A percentile compares a stretch with the other conserved stretches of the same genome.
These are phyloP conservation scores for Picea mariana DNA, from an alignment of 83 land plant genomes.

Conservation along the genomic window DNA sequence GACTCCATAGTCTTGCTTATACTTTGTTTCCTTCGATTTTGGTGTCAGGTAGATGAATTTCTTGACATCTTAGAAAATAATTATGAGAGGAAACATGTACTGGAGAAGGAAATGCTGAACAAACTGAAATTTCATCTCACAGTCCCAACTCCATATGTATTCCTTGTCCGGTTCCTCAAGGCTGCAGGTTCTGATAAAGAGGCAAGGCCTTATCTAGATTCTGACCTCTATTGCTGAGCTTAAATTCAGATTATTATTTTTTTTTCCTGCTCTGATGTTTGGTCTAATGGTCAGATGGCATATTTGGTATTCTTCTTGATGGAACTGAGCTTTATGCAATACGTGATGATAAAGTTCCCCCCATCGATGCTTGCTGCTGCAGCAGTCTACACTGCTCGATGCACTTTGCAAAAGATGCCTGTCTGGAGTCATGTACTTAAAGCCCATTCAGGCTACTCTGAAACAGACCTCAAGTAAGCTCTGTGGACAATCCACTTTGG, in stretches of 20 bases:
- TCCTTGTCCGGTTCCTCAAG: constrained; percentile 63
- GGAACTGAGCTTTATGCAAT: constrained; percentile 63
- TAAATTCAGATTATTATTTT: neutral
- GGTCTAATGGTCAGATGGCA: constrained; percentile 46
- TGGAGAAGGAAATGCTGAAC: constrained; percentile 72
- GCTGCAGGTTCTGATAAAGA: constrained; percentile 50
- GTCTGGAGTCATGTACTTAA: constrained; percentile 65
- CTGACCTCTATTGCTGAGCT: neutral
- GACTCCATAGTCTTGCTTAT: neutral
- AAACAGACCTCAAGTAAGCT: constrained; percentile 54
- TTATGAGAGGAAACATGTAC: constrained; percentile 41
- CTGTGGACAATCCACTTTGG: neutral
- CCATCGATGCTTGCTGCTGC: constrained; percentile 77
- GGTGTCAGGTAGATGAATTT: constrained; percentile 44
- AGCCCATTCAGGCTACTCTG: constrained; percentile 67
- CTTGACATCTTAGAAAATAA: constrained; percentile 35
- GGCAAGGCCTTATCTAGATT: constrained; percentile 16
- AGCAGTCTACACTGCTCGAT: constrained; percentile 65
- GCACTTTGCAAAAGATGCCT: constrained; percentile 43
- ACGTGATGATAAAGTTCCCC: constrained; percentile 32
- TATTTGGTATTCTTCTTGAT: constrained; percentile 64
- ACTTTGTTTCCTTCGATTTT: too few relatives aligned
- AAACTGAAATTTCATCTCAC: constrained; percentile 15
- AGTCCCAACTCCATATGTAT: constrained; percentile 82
- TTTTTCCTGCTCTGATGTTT: neutral